phyloP scores from a whole-genome alignment of 305 asterid genomes.

The Coffea humblotiana region DNA sequence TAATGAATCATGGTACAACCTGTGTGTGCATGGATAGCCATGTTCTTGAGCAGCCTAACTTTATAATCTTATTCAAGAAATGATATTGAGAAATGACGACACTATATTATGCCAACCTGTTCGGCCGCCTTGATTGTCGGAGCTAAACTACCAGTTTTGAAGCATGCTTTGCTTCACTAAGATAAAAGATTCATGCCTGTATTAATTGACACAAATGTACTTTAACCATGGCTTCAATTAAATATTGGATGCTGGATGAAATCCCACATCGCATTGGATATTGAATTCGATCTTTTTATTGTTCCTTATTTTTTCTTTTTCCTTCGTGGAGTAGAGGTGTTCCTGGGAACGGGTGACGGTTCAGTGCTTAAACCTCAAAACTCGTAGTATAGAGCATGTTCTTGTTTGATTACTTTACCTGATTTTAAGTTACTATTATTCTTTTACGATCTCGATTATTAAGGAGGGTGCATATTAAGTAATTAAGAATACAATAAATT shows the following conservation, averaged over 20 bases:
- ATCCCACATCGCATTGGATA: not conserved
- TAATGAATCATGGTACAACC: constrained; percentile 9
- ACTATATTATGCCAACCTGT: constrained; percentile 46
- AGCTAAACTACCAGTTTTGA: constrained; percentile 35
- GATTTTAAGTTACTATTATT: no score
- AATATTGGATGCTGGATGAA: not conserved
- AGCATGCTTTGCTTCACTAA: constrained; percentile 13
- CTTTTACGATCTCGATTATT: no score
- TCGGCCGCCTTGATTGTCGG: constrained; percentile 57
- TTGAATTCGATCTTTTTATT: not conserved
- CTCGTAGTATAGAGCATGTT: no score
- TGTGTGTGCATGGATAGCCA: constrained; percentile 35
- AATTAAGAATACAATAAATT: no score
- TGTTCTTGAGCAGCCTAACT: constrained; percentile 29
- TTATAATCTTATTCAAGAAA: constrained; percentile 24
- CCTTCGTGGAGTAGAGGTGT: not conserved
- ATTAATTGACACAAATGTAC: not conserved
- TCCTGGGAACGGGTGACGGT: no score
- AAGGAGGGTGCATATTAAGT: no score
- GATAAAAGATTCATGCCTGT: constrained; percentile 4
- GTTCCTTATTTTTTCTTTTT: no score
- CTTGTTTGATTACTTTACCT: no score
- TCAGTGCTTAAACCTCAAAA: no score
- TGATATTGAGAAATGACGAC: not conserved
- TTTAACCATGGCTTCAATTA: not conserved